Conservation (phyloP, 2,329 filamentous ascomycete species). For the Claviceps lovelessii region DNA sequence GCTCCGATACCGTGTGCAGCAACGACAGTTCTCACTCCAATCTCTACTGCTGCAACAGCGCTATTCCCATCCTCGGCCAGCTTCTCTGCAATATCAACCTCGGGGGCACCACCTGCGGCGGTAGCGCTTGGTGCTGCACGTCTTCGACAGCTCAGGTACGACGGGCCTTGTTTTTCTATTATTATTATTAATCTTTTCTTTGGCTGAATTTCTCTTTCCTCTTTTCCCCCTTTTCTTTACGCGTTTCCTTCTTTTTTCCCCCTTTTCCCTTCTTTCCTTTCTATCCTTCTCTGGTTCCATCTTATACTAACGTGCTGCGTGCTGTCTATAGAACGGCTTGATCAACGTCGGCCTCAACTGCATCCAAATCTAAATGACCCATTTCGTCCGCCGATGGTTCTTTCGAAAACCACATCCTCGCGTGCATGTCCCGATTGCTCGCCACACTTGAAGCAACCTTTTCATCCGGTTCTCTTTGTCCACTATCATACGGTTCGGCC, state of each 20-base stretch:
- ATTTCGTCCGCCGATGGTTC: neutral
- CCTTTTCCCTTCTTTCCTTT: too few relatives aligned
- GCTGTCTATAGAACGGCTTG: neutral
- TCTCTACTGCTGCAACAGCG: neutral
- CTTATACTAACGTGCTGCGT: neutral
- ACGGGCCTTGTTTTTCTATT: too few relatives aligned
- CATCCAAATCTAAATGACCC: neutral
- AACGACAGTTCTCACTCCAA: neutral
- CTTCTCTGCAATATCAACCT: neutral
- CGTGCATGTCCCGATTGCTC: neutral
- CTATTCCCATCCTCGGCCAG: neutral
- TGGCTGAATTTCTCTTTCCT: too few relatives aligned
- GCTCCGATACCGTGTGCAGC: neutral
- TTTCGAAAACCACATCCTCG: neutral
- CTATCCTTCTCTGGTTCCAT: neutral
- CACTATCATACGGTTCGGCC: too few relatives aligned
- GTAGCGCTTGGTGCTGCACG: constrained; percentile 4
- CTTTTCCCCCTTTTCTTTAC: too few relatives aligned
- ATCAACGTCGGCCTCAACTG: constrained; percentile 2
- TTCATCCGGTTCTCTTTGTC: too few relatives aligned
- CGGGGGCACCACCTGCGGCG: neutral
- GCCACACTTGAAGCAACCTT: neutral
- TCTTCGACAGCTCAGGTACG: constrained; percentile 1
- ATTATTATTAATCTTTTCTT: too few relatives aligned
- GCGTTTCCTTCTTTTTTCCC: too few relatives aligned